These are phyloP conservation scores for Capniomyces stellatus DNA, from an alignment of 371 early-diverging fungal species.

Conservation along the genomic window DNA sequence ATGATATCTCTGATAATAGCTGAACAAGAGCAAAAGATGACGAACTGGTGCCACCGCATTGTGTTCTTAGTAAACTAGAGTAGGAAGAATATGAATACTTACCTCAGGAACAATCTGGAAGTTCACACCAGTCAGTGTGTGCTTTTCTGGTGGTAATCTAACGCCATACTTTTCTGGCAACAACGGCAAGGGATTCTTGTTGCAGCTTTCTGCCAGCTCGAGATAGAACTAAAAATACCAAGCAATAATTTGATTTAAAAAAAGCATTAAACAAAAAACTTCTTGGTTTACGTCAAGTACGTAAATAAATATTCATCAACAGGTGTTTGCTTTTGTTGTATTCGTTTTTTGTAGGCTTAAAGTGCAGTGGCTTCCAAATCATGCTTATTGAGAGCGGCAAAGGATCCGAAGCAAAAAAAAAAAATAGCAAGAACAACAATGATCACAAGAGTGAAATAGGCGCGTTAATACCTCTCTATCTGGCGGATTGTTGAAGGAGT, in stretches of 20 bases:
- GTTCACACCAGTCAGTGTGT: constrained; percentile 73
- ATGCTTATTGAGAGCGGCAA: no score
- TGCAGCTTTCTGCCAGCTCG: constrained; percentile 74
- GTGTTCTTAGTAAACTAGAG: neutral
- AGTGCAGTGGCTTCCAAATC: no score
- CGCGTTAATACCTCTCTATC: constrained; percentile 80
- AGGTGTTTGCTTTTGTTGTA: no score
- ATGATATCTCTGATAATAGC: no score
- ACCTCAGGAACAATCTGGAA: constrained; percentile 69
- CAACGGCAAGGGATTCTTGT: constrained; percentile 69
- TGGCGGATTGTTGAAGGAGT: constrained; percentile 80
- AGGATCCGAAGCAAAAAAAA: no score
- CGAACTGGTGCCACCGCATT: no score
- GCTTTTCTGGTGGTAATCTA: constrained; percentile 79
- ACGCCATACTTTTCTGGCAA: constrained; percentile 79
- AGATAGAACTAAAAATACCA: constrained; percentile 39
- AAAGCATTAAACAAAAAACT: neutral
- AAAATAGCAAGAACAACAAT: no score
- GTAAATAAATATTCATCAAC: neutral
- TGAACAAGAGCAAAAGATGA: no score
- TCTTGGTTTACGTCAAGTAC: constrained; percentile 1
- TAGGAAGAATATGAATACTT: neutral
- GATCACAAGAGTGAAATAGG: no score
- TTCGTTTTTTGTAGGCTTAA: no score
- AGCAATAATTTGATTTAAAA: neutral